Base-by-base conservation (phyloP, 257 asterid species). In the Capsicum rhomboideum region DNA sequence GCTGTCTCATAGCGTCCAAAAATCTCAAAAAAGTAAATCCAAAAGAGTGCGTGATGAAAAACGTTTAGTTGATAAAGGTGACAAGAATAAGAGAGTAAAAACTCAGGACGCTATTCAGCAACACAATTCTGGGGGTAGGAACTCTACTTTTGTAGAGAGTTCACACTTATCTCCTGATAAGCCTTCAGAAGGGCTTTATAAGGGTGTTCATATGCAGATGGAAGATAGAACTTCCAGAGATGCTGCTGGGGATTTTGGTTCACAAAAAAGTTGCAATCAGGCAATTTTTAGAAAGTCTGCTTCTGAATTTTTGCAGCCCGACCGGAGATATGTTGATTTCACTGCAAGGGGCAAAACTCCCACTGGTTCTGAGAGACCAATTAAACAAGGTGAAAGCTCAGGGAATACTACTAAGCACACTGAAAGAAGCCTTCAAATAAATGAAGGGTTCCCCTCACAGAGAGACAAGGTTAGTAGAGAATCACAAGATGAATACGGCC, bases 111-210 rank as follows among this genome's bases (percentile, higher is more conserved):
- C 86, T 34, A 84, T 86, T 29, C 90, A 90, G 84, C 91, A 87
- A 4, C 86, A 72, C 63, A 87, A 87, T 85, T 85, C 90, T 80
- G 96, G 91, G 61, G 79, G 92, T 55, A 83, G 92, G 83, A 90
- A 80, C 69, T 82, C 91, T 82, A 80, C 88, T 87, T 88, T 88
- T 64, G 91, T 91, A 50, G 97, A 88, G 74, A 89, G 90, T 88
- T 91, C 93, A 78, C 87, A 92, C 85, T 87, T 91, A 63, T 88
- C 92, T 78, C 92, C 95, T 85, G 95, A 89, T 61, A 88, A 87
- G 86, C 90, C 91, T 84, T 74, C 66, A 74, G 92, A 89, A 59
- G 87, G 81, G 80, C 85, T 90, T 74, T 86, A 80, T 8, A 79
- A 42, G 87, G 88, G 84, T 42, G 63, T 87, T 58, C 82, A 85